A percentile compares a stretch with the other conserved stretches of the same genome.
Conservation (phyloP, 2,329 filamentous ascomycete species). For the Aspergillus nomiae region DNA sequence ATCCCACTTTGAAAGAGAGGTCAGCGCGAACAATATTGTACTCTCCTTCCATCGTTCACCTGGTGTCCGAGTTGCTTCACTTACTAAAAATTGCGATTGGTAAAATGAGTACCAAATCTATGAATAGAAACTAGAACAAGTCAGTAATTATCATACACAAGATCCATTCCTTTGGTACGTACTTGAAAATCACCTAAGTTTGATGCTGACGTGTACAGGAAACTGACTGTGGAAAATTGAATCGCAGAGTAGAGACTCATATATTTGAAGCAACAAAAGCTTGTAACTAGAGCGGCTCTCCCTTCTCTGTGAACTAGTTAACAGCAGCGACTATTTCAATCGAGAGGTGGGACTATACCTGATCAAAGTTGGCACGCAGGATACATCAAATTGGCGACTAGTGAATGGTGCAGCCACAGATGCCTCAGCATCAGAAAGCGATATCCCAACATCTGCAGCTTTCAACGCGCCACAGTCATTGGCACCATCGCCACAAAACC, state of each 20-base stretch:
- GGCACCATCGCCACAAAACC: slow-evolving; percentile 95
- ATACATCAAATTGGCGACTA: slow-evolving; percentile 92
- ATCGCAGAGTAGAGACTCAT: slow-evolving; percentile 99
- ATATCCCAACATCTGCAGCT: slow-evolving; percentile 96
- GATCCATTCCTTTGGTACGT: slow-evolving; percentile 13
- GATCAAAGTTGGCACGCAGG: slow-evolving; percentile 91
- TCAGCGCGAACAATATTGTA: neutral
- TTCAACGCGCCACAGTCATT: slow-evolving; percentile 98
- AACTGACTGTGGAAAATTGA: slow-evolving; percentile 95
- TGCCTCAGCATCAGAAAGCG: slow-evolving; percentile 93
- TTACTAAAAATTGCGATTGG: slow-evolving; percentile 93
- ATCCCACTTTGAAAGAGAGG: slow-evolving; percentile 67
- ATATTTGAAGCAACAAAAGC: slow-evolving; percentile 99
- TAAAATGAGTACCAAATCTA: slow-evolving; percentile 87
- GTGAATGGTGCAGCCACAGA: slow-evolving; percentile 98
- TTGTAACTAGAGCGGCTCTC: slow-evolving; percentile 91
- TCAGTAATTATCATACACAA: slow-evolving; percentile 3
- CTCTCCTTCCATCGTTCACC: neutral
- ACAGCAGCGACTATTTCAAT: neutral
- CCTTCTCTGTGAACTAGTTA: slow-evolving; percentile 67
- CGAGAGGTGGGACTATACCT: slow-evolving; percentile 51
- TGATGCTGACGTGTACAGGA: slow-evolving; percentile 88
- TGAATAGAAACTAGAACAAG: slow-evolving; percentile 74
- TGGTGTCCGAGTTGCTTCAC: slow-evolving; percentile 25
- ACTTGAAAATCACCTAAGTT: slow-evolving; percentile 96